A percentile compares a stretch with the other conserved stretches of the same genome.
Conservation (phyloP, 805 yeast genomes). For the Ogataea nonfermentans region DNA sequence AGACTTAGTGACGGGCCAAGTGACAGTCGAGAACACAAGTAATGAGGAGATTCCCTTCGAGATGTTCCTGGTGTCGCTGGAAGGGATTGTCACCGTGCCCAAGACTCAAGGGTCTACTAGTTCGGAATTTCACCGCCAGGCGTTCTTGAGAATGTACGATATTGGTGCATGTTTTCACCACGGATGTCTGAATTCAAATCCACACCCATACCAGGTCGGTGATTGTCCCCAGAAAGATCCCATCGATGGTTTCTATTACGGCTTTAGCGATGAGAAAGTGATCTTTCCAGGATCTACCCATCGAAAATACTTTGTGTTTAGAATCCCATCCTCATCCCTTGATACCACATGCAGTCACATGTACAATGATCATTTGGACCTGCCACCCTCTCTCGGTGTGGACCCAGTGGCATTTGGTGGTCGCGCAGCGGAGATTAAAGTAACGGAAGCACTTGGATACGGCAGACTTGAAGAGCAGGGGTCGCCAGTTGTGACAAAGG, state of each 20-base stretch:
- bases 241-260: conserved; percentile 29
- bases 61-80: conserved; percentile 58
- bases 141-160: conserved; percentile 50
- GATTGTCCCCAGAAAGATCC: conserved; percentile 15
- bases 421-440: conserved; percentile 23
- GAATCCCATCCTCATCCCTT: conserved; percentile 49
- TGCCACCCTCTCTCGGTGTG: conserved; percentile 44
- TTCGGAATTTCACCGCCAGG: conserved; percentile 22
- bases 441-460: conserved; percentile 48
- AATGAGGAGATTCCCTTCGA: conserved; percentile 50
- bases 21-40: conserved; percentile 42
- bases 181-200: conserved; percentile 26
- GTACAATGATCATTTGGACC: conserved; percentile 32
- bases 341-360: conserved; percentile 52
- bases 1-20: conserved; percentile 62
- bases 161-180: conserved; percentile 50
- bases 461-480: conserved; percentile 51
- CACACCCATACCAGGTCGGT: background rate
- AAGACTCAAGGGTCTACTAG: background rate
- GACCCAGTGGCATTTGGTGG: conserved; percentile 30
- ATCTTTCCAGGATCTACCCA: conserved; percentile 46
- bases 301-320: conserved; percentile 58
- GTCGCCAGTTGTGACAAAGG: conserved; percentile 51
- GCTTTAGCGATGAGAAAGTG: conserved; percentile 45
- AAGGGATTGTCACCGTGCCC: conserved; percentile 42